Base-by-base conservation (phyloP, 225 moss, liverwort and hornwort genomes). In the Polytrichum commune region DNA sequence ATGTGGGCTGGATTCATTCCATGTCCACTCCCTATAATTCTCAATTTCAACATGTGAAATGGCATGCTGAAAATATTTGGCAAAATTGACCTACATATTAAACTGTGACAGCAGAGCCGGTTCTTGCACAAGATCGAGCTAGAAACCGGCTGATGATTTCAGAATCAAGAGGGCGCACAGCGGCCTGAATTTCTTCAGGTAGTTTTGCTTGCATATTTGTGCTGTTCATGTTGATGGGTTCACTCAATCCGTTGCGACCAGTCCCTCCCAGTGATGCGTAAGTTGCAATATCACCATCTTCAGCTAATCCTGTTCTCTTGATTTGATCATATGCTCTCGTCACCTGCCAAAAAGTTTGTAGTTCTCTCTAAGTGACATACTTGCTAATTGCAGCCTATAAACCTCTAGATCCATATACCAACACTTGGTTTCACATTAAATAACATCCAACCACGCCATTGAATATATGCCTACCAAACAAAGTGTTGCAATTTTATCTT, bases 271-370 rank as follows among this genome's bases (percentile, higher is more conserved):
- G 70, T 18, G 93, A 89, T 19, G 91, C 85, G 68, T 96, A 96
- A 20, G 81, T 81, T 4, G 84, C 84, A 55, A 88, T 79, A 10
- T 20, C 82, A 65, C 90, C 93, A 16, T 72, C 81, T 18, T 87
- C 77, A 27, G 89, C 92, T 69, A 93, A 77, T 33, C 96, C 96
- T 29, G 79, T 86, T 77, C 93, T 84, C 85, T 93, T 96, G 66
- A 96, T 96, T 69, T 89, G 79, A 72, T 96, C 92, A 54, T 96
- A 96, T 3, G 96, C 96, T 83, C 79, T 82, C 1, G 96, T 90
- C 70, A 96, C 90, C 93, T 93, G 73, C 70, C 65, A 74, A 82
- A 27, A 27, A 27, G 54, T 13, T 46, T 46, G 46, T 3, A 46
- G 46, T 46, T 46, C 46, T 46, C 46, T 2, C 13, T 13, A 0